phyloP scores from a whole-genome alignment of 148 eudicot genomes.

The Amaranthus hypochondriacus region DNA sequence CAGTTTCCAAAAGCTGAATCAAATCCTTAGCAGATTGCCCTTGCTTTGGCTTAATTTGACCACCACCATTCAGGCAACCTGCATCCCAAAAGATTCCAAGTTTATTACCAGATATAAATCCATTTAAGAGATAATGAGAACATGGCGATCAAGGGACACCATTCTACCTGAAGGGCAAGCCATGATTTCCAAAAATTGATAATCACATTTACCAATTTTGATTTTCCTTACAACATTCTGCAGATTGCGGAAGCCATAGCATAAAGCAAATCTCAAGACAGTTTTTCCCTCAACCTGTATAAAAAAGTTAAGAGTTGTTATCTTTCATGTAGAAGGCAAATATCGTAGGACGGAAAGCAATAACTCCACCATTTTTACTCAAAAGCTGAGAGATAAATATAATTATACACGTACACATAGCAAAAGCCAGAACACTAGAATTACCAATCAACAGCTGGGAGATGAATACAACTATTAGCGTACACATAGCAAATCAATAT shows the following conservation, averaged over 20 bases:
- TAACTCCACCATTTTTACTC: background rate
- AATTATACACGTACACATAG: too few species aligned
- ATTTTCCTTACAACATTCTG: constrained; percentile 83
- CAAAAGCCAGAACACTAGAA: background rate
- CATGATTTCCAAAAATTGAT: constrained; percentile 91
- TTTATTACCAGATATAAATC: background rate
- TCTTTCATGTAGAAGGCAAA: background rate
- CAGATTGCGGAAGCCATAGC: constrained; percentile 96
- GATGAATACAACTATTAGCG: background rate
- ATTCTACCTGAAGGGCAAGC: constrained; percentile 93
- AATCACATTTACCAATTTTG: constrained; percentile 82
- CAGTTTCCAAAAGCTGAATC: constrained; percentile 57
- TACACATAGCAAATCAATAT: background rate
- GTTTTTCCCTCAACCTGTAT: constrained; percentile 74
- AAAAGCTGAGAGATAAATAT: background rate
- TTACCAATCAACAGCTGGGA: background rate
- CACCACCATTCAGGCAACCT: constrained; percentile 98
- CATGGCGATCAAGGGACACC: background rate
- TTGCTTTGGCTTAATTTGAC: constrained; percentile 83
- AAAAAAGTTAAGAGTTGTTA: constrained; percentile 8
- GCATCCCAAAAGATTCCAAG: constrained; percentile 13
- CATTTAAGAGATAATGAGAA: background rate
- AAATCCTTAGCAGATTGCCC: constrained; percentile 82
- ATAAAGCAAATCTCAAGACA: constrained; percentile 81
- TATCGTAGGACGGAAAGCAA: background rate